Evolutionary conservation across 768 basidiomycete genomes (phyloP), one percentile per base, ranked within the genome.

Genomic region (Dentipellis sp.): DNA sequence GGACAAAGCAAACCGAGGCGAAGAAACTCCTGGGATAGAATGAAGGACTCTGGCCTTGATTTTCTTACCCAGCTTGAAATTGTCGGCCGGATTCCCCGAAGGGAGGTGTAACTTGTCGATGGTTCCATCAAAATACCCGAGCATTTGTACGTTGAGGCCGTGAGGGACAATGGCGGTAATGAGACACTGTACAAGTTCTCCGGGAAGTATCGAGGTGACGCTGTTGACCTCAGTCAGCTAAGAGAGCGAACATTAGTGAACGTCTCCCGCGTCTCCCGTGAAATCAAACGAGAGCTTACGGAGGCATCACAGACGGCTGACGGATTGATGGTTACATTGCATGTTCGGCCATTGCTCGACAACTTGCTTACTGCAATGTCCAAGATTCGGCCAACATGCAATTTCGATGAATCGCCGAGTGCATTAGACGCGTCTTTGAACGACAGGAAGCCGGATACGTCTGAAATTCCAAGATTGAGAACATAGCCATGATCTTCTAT

Each of bases 401-500:
- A 69, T 60, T 67, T 69, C 48, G 60, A 58, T 1, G 61, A 62
- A 36, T 65, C 67, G 5, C 64, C 65, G n/a, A 68, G 62, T 4
- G 65, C 68, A 56, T 77, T 76, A 59, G 76, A 71, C 1, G 78
- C 76, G 47, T 91, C 87, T 64, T 84, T 83, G 74, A 89, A 90
- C 1, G 86, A 78, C 49, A 98, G 67, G 70, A 97, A 99, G 42
- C 91, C 91, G 57, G 90, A 81, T 36, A 90, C 69, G n/a, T 79
- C 84, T 10, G 82, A 68, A 16, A 97, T 65, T 2, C 94, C 95
- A 39, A 97, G 73, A 61, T 94, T 91, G 8, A 99, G 75, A 55
- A 86, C 80, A 71, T 95, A 97, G 1, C 97, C 94, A 67, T 97
- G 91, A 65, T 98, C 97, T 72, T 99, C 97, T 16, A 89, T 73